phyloP scores from a whole-genome alignment of 441 rosid species.

The Arabidopsis lyrata region DNA sequence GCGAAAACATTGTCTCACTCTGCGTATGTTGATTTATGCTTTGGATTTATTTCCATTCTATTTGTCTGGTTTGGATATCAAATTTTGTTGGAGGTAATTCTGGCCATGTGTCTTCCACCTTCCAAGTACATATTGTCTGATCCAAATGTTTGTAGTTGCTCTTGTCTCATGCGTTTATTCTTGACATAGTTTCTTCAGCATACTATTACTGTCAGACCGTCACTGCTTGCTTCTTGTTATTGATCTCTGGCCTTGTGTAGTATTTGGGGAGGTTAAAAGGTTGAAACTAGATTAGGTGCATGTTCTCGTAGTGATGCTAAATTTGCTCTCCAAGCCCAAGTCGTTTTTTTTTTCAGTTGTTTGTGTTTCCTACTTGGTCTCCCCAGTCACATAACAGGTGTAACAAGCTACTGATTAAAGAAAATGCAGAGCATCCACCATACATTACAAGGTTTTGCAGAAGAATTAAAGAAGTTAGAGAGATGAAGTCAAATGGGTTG shows the following conservation, averaged over 20 bases:
- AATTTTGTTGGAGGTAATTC: not conserved
- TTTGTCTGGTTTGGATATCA: conserved; percentile 4
- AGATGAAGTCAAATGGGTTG: conserved; percentile 29
- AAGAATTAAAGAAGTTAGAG: conserved; percentile 19
- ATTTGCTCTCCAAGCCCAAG: not conserved
- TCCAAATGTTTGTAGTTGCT: not conserved
- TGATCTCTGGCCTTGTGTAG: not conserved
- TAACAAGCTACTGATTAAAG: conserved; percentile 10
- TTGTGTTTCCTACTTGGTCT: not conserved
- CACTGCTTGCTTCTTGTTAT: conserved; percentile 17
- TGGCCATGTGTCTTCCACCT: not conserved
- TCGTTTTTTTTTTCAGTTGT: not conserved
- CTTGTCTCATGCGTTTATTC: not conserved
- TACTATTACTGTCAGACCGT: not conserved
- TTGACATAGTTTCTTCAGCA: not conserved
- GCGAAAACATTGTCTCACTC: conserved; percentile 6
- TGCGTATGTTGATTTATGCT: not conserved
- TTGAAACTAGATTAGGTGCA: not conserved
- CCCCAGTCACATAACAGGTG: conserved; percentile 13
- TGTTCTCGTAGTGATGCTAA: not conserved
- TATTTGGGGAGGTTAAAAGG: not conserved
- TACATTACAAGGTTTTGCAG: conserved; percentile 4
- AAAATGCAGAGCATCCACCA: conserved; percentile 14
- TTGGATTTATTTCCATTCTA: not conserved
- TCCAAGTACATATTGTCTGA: conserved; percentile 1